Evolutionary conservation across 768 basidiomycete genomes (phyloP), one percentile per base, ranked within the genome.

Genomic region (Termitomyces eurrhizus): DNA sequence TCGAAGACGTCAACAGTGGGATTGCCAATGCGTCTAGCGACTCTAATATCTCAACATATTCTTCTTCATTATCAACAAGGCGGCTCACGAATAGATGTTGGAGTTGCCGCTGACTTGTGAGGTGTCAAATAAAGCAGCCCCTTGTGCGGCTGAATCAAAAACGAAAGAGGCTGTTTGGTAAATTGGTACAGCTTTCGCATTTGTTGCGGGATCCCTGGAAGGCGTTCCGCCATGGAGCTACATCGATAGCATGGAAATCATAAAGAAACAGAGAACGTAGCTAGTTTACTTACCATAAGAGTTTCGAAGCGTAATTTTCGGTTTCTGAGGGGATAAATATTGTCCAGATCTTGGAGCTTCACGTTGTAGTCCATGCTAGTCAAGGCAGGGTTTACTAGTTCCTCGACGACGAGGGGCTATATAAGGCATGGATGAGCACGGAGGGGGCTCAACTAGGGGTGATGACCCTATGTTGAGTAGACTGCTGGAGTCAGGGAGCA

Each of bases 181-280:
- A 66, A 88, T 88, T 0, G 87, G 86, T 2, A 82, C 82, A 1
- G 87, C 87, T 12, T 85, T 78, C 0, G 86, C 83, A 44, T 83
- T 83, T 12, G 83, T 83, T 5, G 81, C 68, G 0, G 80, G 74
- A 65, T 85, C 84, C 1, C 76, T 73, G 4, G 70, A 71, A 57
- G 84, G 82, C 12, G 61, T 51, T 2, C 86, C 87, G 4, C 84
- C 86, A 60, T 88, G 86, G 14, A 88, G 73, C 71, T 87, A 82
- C 21, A 85, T 67, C 13, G 37, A 29, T 36, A 48, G 52, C 39
- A 9, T 24, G 1, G 24, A 16, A 4, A 36, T 7, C 1, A 7
- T 2, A 13, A 49, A 6, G 48, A 3, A 29, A 24, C 16, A 29
- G 14, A 56, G 9, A 29, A 37, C 16, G 26, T 55, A 26, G 2